These are phyloP conservation scores for Calonectria pauciramosa DNA, from an alignment of 2,329 filamentous ascomycete species.

Conservation along the genomic window DNA sequence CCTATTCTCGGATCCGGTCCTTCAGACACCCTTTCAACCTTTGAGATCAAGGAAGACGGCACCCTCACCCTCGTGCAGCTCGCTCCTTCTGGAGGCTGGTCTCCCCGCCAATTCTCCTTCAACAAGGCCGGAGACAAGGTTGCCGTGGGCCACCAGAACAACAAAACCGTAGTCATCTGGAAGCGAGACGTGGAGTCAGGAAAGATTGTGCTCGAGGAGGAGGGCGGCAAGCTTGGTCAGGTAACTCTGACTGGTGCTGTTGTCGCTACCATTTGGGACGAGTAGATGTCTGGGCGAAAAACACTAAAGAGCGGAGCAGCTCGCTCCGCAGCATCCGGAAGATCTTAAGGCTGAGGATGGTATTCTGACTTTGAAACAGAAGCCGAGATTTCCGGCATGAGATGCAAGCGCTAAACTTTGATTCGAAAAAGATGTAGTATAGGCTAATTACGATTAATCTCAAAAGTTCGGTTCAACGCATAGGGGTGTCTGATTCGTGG, in stretches of 20 bases:
- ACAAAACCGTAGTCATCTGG: conserved; percentile 41
- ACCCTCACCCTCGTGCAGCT: conserved; percentile 36
- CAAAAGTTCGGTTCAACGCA: neutral
- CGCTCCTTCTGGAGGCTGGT: conserved; percentile 39
- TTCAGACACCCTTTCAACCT: conserved; percentile 39
- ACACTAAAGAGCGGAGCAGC: neutral
- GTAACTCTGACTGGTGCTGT: conserved; percentile 35
- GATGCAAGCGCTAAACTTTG: neutral
- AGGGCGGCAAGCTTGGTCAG: conserved; percentile 41
- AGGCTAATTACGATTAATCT: neutral
- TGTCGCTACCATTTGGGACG: conserved; percentile 39
- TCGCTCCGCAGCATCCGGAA: neutral
- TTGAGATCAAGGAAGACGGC: conserved; percentile 36
- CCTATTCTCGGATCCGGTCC: conserved; percentile 30
- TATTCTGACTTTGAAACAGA: neutral
- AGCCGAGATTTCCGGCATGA: neutral
- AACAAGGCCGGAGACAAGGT: conserved; percentile 43
- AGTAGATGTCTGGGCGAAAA: conserved; percentile 22
- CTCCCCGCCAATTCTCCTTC: conserved; percentile 41
- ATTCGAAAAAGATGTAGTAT: neutral
- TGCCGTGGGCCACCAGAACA: conserved; percentile 42
- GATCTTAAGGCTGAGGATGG: neutral
- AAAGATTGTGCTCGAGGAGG: conserved; percentile 36
- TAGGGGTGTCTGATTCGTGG: neutral
- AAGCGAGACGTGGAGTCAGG: conserved; percentile 38